Evolutionary conservation across 2,329 filamentous ascomycete species (phyloP), one percentile per base, ranked within the genome.

Genomic region (Fusarium secorum): DNA sequence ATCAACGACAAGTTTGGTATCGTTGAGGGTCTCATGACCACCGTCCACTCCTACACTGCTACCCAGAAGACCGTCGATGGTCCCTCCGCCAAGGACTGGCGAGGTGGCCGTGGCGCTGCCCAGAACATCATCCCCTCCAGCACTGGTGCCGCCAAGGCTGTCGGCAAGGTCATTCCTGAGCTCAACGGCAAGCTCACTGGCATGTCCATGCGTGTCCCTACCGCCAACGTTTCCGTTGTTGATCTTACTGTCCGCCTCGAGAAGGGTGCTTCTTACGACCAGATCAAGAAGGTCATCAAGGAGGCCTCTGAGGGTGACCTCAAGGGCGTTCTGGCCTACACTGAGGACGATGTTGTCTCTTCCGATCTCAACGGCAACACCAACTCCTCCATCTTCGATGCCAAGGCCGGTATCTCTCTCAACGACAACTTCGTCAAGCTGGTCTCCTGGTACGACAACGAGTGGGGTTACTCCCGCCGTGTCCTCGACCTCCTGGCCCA

Each of bases 41-140:
- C 96, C 78, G 90, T 98, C 84, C 96, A 99, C 92, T 98, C 96
- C 80, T 98, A 98, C 92, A 98, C 96, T 79, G 96, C 96, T 80
- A 98, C 96, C 84, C 96, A 98, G 90, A 98, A 98, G 93, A 97
- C 95, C 80, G 96, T 98, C 80, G 96, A 99, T 81, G 96, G 94
- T 82, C 96, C 96, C 81, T 98, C 96, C 75, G 88, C 87, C 85
- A 99, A 99, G 93, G 96, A 98, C 89, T 99, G 95, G 95, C 93
- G 95, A 87, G 96, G 96, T 90, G 96, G 96, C 85, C 96, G 96
- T 87, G 95, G 93, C 79, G 96, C 96, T 86, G 96, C 96, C 81
- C 93, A 97, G 89, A 98, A 99, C 92, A 98, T 98, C 90, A 98
- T 99, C 82, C 96, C 96, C 85, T 94, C 91, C 88, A 97, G 93